These are phyloP conservation scores for Ilex paraguariensis DNA, from an alignment of 305 asterid genomes.

Conservation along the genomic window DNA sequence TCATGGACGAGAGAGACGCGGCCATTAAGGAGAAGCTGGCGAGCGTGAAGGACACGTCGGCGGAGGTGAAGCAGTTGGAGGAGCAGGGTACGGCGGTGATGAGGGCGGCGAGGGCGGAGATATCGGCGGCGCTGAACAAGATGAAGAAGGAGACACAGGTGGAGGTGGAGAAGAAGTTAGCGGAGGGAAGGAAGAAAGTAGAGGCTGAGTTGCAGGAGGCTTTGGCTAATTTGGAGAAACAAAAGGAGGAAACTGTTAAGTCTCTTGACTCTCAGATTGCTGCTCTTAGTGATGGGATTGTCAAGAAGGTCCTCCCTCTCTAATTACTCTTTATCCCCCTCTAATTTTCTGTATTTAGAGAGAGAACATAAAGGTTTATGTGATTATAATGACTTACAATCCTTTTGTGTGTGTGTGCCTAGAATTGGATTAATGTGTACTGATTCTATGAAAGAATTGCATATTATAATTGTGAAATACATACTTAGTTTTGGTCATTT, in stretches of 20 bases:
- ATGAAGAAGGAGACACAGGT: slow-evolving; percentile 91
- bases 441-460: no score
- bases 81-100: slow-evolving; percentile 73
- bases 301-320: slow-evolving; percentile 83
- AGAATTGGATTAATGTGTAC: no score
- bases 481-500: no score
- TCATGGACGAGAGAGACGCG: slow-evolving; percentile 91
- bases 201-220: slow-evolving; percentile 90
- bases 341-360: no score
- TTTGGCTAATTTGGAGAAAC: slow-evolving; percentile 53
- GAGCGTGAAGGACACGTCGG: slow-evolving; percentile 90
- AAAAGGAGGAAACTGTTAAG: slow-evolving; percentile 70
- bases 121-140: slow-evolving; percentile 79
- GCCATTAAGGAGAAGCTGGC: slow-evolving; percentile 57
- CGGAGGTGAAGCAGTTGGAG: slow-evolving; percentile 82
- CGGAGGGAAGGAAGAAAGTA: slow-evolving; percentile 76
- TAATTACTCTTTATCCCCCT: background rate
- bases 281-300: slow-evolving; percentile 73
- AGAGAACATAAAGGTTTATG: no score
- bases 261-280: slow-evolving; percentile 89
- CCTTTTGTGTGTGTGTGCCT: no score
- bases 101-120: slow-evolving; percentile 95
- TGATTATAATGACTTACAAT: no score
- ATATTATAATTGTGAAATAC: no score
- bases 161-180: slow-evolving; percentile 77